A percentile compares a stretch with the other conserved stretches of the same genome.
phyloP scores from a whole-genome alignment of 148 eudicot species.

The Vaccinium vitisidaea region DNA sequence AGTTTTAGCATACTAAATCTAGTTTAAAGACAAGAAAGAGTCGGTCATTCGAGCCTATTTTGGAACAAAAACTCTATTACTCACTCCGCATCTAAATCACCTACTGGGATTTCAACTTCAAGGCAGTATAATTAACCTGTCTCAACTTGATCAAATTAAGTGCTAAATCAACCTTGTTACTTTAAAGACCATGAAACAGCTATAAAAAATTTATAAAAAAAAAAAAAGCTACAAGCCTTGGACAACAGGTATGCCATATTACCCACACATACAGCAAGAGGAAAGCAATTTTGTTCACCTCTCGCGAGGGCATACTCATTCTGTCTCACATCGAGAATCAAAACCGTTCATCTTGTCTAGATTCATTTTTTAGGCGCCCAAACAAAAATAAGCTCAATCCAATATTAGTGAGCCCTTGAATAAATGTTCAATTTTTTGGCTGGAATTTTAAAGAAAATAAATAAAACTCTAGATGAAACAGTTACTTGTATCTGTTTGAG shows the following conservation, averaged over 20 bases:
- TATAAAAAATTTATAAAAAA: neutral
- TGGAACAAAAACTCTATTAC: neutral
- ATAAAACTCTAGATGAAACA: no score
- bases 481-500: no score
- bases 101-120: neutral
- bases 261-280: neutral
- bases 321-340: no score
- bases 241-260: neutral
- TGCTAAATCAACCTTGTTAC: neutral
- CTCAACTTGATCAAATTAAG: neutral
- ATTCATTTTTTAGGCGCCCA: no score
- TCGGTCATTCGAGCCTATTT: neutral
- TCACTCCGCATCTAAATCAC: neutral
- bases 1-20: neutral
- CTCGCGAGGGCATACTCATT: no score
- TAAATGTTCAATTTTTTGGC: no score
- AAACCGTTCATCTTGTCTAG: no score
- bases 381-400: no score
- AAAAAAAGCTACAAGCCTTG: neutral
- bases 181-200: neutral
- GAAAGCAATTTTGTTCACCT: no score
- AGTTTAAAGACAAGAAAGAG: neutral
- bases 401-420: no score
- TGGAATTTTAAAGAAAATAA: no score
- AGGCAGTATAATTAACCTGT: neutral